Percentiles rank a stretch among this genome's conserved stretches.
Conservation (phyloP, 2,329 filamentous ascomycete genomes). For the Exophiala calicioides region DNA sequence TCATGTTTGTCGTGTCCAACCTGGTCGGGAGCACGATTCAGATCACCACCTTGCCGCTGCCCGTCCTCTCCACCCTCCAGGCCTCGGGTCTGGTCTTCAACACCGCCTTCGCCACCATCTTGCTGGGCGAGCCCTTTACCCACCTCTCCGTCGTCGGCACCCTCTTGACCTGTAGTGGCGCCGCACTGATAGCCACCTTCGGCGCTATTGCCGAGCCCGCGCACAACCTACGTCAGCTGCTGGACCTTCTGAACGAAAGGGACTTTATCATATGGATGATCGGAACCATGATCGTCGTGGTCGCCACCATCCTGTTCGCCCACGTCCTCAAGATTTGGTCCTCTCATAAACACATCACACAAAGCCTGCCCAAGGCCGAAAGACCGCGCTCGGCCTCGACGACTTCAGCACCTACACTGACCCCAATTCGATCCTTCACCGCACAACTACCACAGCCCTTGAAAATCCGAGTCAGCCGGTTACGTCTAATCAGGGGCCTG, state of each 20-base stretch:
- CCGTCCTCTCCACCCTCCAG: slow-evolving; percentile 91
- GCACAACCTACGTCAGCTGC: slow-evolving; percentile 79
- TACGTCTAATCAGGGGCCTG: slow-evolving; percentile 78
- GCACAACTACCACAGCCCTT: slow-evolving; percentile 39
- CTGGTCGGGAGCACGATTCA: slow-evolving; percentile 93
- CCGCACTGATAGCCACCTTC: slow-evolving; percentile 89
- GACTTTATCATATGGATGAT: slow-evolving; percentile 89
- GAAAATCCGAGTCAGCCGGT: slow-evolving; percentile 55
- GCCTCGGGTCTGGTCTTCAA: slow-evolving; percentile 98
- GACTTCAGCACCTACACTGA: slow-evolving; percentile 31
- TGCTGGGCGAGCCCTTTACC: slow-evolving; percentile 92
- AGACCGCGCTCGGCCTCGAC: slow-evolving; percentile 26
- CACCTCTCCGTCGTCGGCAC: slow-evolving; percentile 90
- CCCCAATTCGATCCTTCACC: slow-evolving; percentile 43
- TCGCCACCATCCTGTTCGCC: slow-evolving; percentile 65
- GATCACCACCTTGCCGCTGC: slow-evolving; percentile 91
- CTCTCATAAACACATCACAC: slow-evolving; percentile 28
- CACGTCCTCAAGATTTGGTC: slow-evolving; percentile 42
- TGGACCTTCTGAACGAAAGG: slow-evolving; percentile 70
- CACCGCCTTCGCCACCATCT: slow-evolving; percentile 91
- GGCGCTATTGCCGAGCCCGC: slow-evolving; percentile 92
- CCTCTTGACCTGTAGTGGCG: slow-evolving; percentile 79
- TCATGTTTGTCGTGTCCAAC: slow-evolving; percentile 94
- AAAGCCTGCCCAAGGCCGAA: slow-evolving; percentile 27
- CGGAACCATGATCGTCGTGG: slow-evolving; percentile 71